Conservation (phyloP, 768 basidiomycete species). For the Cubamyces sp. region DNA sequence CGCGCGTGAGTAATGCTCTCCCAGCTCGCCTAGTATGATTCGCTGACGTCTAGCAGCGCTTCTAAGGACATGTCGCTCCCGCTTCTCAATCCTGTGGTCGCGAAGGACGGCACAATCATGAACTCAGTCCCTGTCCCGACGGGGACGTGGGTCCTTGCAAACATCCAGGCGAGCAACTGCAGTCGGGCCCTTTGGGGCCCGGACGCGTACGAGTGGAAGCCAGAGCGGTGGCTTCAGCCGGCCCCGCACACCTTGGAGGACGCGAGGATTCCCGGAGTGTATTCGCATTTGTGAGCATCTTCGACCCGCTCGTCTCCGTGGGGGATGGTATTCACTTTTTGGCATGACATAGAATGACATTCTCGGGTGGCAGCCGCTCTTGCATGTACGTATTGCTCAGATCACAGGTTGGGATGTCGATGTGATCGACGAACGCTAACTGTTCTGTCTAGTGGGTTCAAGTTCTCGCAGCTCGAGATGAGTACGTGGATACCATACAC, state of each 20-base stretch:
- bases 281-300: slow-evolving; percentile 23
- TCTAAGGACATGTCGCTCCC: slow-evolving; percentile 39
- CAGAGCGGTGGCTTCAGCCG: slow-evolving; percentile 46
- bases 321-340: neutral
- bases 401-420: too few relatives aligned
- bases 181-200: slow-evolving; percentile 48
- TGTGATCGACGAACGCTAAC: neutral
- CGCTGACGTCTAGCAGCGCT: neutral
- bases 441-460: slow-evolving; percentile 24
- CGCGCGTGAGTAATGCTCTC: slow-evolving; percentile 8
- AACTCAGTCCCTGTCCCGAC: slow-evolving; percentile 39
- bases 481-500: slow-evolving; percentile 13
- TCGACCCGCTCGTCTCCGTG: neutral
- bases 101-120: slow-evolving; percentile 17
- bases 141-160: slow-evolving; percentile 43
- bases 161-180: slow-evolving; percentile 45
- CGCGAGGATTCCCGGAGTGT: slow-evolving; percentile 25
- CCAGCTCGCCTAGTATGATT: neutral
- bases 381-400: slow-evolving; percentile 30
- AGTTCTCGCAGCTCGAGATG: slow-evolving; percentile 31
- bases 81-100: slow-evolving; percentile 17
- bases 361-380: slow-evolving; percentile 27
- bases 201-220: slow-evolving; percentile 46
- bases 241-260: slow-evolving; percentile 15
- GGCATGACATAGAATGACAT: slow-evolving; percentile 29